These are phyloP conservation scores for Teratosphaeria destructans DNA, from an alignment of 2,329 filamentous ascomycete genomes.

Conservation along the genomic window DNA sequence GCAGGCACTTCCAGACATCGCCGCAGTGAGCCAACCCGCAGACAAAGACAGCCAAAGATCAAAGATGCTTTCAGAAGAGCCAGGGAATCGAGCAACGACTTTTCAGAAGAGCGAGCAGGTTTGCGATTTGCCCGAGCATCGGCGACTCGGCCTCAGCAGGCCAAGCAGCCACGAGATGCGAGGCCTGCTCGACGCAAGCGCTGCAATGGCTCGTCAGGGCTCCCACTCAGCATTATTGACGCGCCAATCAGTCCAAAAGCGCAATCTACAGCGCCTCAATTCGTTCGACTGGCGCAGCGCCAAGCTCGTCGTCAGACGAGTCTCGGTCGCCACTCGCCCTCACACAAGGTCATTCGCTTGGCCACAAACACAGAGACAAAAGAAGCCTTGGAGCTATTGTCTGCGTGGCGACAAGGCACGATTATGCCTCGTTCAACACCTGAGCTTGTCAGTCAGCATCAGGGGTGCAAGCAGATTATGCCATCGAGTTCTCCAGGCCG, in stretches of 20 bases:
- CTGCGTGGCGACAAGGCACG: constrained; percentile 41
- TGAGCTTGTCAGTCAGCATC: neutral
- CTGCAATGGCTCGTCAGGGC: constrained; percentile 10
- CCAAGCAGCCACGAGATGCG: neutral
- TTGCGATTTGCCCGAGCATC: neutral
- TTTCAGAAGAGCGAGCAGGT: constrained; percentile 13
- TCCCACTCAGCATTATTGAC: constrained; percentile 43
- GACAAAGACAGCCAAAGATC: constrained; percentile 29
- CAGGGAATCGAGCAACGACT: constrained; percentile 2
- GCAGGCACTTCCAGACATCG: constrained; percentile 11
- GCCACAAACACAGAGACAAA: constrained; percentile 43
- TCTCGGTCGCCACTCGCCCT: constrained; percentile 42
- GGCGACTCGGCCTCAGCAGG: neutral
- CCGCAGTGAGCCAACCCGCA: constrained; percentile 8
- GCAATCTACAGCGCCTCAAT: constrained; percentile 32
- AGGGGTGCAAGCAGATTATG: neutral
- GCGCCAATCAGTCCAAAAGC: constrained; percentile 23
- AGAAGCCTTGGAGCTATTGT: constrained; percentile 42
- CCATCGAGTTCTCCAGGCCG: neutral
- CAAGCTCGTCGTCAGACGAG: constrained; percentile 39
- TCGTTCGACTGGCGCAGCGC: constrained; percentile 46
- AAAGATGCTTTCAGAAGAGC: constrained; percentile 22
- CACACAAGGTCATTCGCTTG: constrained; percentile 13
- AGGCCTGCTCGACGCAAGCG: neutral
- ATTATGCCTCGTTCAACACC: constrained; percentile 6